Conservation (phyloP, 129 eudicot genomes). For the Gnaphalium uliginosum region DNA sequence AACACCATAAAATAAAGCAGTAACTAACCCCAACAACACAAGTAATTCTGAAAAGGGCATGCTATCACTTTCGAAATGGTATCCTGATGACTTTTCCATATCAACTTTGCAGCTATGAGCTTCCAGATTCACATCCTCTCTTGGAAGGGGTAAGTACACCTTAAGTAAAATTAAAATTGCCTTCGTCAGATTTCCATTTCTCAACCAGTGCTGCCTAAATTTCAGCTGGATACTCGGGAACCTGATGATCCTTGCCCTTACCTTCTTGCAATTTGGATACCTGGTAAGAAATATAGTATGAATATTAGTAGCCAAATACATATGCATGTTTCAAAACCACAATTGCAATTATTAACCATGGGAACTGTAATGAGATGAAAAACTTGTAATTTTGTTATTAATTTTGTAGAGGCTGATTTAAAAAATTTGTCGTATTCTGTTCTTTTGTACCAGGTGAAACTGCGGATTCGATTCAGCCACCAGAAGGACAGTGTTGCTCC, state of each 20-base stretch:
- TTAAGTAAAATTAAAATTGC: slow-evolving; percentile 7
- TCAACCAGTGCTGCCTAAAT: slow-evolving; percentile 14
- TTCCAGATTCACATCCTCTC: slow-evolving; percentile 91
- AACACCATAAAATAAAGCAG: slow-evolving; percentile 2
- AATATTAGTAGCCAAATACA: not conserved
- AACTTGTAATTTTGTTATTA: not conserved
- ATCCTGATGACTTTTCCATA: slow-evolving; percentile 17
- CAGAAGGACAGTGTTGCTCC: slow-evolving; percentile 62
- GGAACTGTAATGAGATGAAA: not conserved
- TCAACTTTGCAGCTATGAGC: slow-evolving; percentile 77
- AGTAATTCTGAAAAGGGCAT: not conserved
- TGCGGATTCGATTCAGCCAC: slow-evolving; percentile 61
- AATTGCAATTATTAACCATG: slow-evolving; percentile 5
- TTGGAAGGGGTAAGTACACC: slow-evolving; percentile 69
- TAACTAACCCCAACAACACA: not conserved
- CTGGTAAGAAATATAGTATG: slow-evolving; percentile 51
- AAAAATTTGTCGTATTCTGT: not conserved
- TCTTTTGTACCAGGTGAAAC: slow-evolving; percentile 70
- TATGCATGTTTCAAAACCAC: not conserved
- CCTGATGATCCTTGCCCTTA: slow-evolving; percentile 92
- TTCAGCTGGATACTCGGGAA: slow-evolving; percentile 78
- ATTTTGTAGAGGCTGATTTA: slow-evolving; percentile 17
- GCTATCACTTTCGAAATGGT: not conserved
- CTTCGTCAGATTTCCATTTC: slow-evolving; percentile 6
- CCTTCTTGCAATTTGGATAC: slow-evolving; percentile 96